Evolutionary conservation across 768 basidiomycete species (phyloP).

Genomic region (Pleurotus tuber-regium): DNA sequence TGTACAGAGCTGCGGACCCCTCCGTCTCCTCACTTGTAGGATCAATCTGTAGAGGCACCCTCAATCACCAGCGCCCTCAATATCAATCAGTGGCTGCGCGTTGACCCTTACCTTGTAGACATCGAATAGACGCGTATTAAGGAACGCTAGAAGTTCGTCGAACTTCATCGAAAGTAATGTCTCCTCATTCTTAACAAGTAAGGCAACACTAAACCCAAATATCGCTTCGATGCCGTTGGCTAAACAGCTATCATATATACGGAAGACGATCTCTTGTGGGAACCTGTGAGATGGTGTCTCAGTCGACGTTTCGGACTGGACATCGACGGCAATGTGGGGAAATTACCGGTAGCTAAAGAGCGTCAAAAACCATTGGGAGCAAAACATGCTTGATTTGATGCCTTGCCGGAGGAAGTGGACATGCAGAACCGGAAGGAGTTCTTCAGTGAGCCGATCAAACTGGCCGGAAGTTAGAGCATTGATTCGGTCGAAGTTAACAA

Average conservation of each 20-base stretch:
- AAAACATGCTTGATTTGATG: slow-evolving; percentile 97
- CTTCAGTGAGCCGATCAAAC: slow-evolving; percentile 95
- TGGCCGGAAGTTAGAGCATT: slow-evolving; percentile 31
- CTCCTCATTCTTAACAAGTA: slow-evolving; percentile 88
- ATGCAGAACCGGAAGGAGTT: slow-evolving; percentile 88
- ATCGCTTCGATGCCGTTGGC: slow-evolving; percentile 97
- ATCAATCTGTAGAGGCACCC: slow-evolving; percentile 22
- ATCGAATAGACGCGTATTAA: slow-evolving; percentile 83
- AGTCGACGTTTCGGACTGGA: not conserved
- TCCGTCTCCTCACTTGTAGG: slow-evolving; percentile 24
- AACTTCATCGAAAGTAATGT: slow-evolving; percentile 78
- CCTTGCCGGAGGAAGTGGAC: slow-evolving; percentile 93
- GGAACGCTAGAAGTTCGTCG: slow-evolving; percentile 82
- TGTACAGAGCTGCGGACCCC: slow-evolving; percentile 42
- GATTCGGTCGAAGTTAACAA: slow-evolving; percentile 3
- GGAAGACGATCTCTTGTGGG: slow-evolving; percentile 89
- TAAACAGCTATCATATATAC: slow-evolving; percentile 95
- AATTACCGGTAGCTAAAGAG: slow-evolving; percentile 90
- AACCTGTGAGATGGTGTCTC: slow-evolving; percentile 52
- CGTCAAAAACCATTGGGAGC: slow-evolving; percentile 98
- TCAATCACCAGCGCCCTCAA: slow-evolving; percentile 1
- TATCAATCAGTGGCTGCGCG: not conserved
- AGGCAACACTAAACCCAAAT: slow-evolving; percentile 88
- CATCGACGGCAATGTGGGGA: not conserved
- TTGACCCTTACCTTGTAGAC: slow-evolving; percentile 56